These are phyloP conservation scores for Sophora flavescens DNA, from an alignment of 306 rosid species.

Conservation along the genomic window DNA sequence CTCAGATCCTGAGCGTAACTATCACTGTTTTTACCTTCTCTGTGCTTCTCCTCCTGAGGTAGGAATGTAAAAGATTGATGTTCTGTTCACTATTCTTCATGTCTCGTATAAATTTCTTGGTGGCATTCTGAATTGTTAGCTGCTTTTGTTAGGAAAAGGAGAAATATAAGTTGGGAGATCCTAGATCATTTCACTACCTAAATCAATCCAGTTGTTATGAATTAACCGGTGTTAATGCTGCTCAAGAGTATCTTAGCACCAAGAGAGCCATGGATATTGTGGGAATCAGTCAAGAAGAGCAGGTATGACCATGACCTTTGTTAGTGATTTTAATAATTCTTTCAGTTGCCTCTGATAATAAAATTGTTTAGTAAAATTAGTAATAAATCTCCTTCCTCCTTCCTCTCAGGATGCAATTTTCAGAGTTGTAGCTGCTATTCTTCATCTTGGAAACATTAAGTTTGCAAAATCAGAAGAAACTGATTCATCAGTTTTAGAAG, in stretches of 20 bases:
- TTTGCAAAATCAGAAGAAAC: slow-evolving; percentile 73
- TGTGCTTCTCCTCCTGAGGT: slow-evolving; percentile 96
- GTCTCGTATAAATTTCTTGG: slow-evolving; percentile 20
- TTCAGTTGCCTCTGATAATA: slow-evolving; percentile 32
- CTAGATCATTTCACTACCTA: slow-evolving; percentile 84
- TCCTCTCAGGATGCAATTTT: slow-evolving; percentile 82
- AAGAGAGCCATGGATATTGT: slow-evolving; percentile 93
- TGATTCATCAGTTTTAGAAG: slow-evolving; percentile 79
- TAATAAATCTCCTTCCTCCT: slow-evolving; percentile 32
- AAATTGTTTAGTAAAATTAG: slow-evolving; percentile 28
- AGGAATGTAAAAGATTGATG: slow-evolving; percentile 40
- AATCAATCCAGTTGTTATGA: slow-evolving; percentile 90
- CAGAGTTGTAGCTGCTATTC: slow-evolving; percentile 92
- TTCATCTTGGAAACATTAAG: slow-evolving; percentile 87
- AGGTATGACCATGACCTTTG: slow-evolving; percentile 56
- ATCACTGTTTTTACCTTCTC: slow-evolving; percentile 88
- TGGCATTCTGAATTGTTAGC: slow-evolving; percentile 37
- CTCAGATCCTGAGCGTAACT: slow-evolving; percentile 91
- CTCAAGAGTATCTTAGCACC: slow-evolving; percentile 80
- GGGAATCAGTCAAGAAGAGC: slow-evolving; percentile 84
- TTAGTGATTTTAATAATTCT: slow-evolving; percentile 41
- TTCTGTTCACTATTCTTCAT: slow-evolving; percentile 36
- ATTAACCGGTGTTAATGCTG: slow-evolving; percentile 73
- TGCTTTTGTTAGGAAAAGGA: slow-evolving; percentile 74
- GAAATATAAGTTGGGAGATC: slow-evolving; percentile 84